Base-by-base conservation (phyloP, 495 filamentous ascomycete genomes). In the Neurospora terricola region DNA sequence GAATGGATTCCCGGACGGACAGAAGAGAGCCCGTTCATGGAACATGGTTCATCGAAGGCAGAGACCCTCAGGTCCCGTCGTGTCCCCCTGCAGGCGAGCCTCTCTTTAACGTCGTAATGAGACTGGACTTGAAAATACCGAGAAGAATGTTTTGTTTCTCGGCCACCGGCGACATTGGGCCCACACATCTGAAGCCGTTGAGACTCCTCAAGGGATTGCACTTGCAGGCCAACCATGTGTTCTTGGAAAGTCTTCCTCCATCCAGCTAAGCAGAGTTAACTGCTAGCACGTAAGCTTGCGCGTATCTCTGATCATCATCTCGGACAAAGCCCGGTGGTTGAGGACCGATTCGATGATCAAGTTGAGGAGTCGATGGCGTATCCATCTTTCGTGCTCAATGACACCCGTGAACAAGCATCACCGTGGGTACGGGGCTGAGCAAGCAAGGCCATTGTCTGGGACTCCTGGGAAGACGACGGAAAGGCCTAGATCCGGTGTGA, bases 21-120 rank as follows among this genome's bases (percentile, higher is more conserved):
- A 68, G 59, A 23, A 69, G 18, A 73, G 42, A 79, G 74, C 76
- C 45, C 76, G 76, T 70, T 70, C 77, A 79, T 72, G 77, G 74
- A 74, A 72, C 73, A 73, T 18, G 75, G 70, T 45, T 48, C 48
- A 14, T 59, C 48, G 48, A 27, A 59, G 48, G 48, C 23, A 59
- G 48, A 30, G n/a, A n/a, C n/a, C n/a, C 11, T 16, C 48, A 59
- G 48, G 48, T 27, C 48, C n/a, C n/a, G n/a, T n/a, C n/a, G 5
- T 27, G 48, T 5, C 0, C 11, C 23, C 23, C 48, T 27, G 23
- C 48, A 59, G 11, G 11, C 48, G 48, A 27, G 43, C 7, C 43
- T 48, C 43, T 21, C 43, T 2, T 21, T n/a, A 18, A 10, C n/a
- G n/a, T 27, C 48, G 23, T 34, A 18, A 7, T 66, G 54, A 59